phyloP scores from a whole-genome alignment of 2,329 filamentous ascomycete species.

The Pseudogymnoascus verrucosus region DNA sequence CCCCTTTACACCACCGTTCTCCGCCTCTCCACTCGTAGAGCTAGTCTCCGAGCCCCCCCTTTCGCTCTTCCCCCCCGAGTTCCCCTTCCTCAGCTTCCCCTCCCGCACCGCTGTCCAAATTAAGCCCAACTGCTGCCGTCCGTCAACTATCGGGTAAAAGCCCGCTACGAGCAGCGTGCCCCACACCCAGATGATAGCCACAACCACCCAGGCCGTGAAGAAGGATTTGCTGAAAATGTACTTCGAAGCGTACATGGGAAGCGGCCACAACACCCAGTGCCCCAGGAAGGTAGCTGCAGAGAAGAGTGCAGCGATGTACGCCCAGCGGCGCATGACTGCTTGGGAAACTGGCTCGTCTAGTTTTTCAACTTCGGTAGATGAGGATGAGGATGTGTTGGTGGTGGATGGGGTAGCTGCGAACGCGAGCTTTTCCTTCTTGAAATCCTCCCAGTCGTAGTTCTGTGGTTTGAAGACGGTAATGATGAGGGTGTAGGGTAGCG shows the following conservation, averaged over 20 bases:
- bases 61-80: neutral
- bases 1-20: neutral
- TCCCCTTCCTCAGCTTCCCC: neutral
- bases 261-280: conserved; percentile 46
- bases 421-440: conserved; percentile 34
- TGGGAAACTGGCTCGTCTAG: conserved; percentile 24
- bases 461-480: conserved; percentile 38
- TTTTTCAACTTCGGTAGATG: conserved; percentile 21
- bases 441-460: conserved; percentile 32
- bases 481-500: conserved; percentile 36
- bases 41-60: neutral
- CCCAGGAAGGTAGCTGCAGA: conserved; percentile 42
- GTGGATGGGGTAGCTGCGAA: conserved; percentile 25
- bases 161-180: conserved; percentile 40
- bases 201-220: conserved; percentile 42
- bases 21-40: neutral
- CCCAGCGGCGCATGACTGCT: conserved; percentile 34
- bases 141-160: conserved; percentile 36
- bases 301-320: conserved; percentile 38
- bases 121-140: neutral
- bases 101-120: neutral
- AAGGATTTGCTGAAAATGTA: conserved; percentile 43
- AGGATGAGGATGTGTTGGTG: conserved; percentile 16
- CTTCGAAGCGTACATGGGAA: conserved; percentile 45
- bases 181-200: conserved; percentile 47